A percentile compares a stretch with the other conserved stretches of the same genome.
Conservation (phyloP, 352 stramenopile species). For the Pythium apleroticum region DNA sequence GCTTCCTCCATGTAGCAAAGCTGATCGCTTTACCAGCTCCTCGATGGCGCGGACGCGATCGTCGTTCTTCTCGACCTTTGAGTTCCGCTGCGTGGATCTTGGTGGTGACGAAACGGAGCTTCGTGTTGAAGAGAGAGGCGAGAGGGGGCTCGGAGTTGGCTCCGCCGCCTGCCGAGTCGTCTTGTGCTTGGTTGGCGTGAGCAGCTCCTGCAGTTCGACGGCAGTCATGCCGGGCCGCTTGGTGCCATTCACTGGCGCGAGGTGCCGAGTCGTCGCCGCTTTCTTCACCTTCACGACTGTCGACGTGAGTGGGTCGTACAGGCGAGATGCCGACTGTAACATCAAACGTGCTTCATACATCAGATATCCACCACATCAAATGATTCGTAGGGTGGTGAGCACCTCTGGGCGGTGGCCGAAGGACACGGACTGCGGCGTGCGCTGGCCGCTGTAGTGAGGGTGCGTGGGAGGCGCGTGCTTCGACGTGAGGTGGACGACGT, state of each 20-base stretch:
- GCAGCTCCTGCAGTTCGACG: conserved; percentile 53
- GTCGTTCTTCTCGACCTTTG: neutral
- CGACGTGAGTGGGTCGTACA: conserved; percentile 69
- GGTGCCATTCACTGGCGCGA: conserved; percentile 26
- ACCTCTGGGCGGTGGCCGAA: conserved; percentile 77
- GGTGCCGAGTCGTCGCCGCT: conserved; percentile 18
- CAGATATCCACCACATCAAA: neutral
- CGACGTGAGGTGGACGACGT: conserved; percentile 24
- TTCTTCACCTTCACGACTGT: conserved; percentile 26
- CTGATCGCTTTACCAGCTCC: neutral
- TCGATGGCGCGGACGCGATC: neutral
- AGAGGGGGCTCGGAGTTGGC: neutral
- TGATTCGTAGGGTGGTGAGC: conserved; percentile 2
- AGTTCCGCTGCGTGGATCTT: conserved; percentile 6
- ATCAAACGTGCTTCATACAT: neutral
- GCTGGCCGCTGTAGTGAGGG: conserved; percentile 31
- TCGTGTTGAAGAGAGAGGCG: neutral
- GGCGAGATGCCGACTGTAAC: conserved; percentile 59
- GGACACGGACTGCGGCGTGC: conserved; percentile 49
- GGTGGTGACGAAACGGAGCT: conserved; percentile 7
- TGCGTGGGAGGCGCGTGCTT: conserved; percentile 26
- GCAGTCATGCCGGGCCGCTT: conserved; percentile 64
- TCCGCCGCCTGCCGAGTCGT: neutral
- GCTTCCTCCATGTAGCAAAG: neutral
- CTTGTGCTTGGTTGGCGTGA: conserved; percentile 40